Base-by-base conservation (phyloP, 345 rosid genomes). In the Eutrema heterophyllum region DNA sequence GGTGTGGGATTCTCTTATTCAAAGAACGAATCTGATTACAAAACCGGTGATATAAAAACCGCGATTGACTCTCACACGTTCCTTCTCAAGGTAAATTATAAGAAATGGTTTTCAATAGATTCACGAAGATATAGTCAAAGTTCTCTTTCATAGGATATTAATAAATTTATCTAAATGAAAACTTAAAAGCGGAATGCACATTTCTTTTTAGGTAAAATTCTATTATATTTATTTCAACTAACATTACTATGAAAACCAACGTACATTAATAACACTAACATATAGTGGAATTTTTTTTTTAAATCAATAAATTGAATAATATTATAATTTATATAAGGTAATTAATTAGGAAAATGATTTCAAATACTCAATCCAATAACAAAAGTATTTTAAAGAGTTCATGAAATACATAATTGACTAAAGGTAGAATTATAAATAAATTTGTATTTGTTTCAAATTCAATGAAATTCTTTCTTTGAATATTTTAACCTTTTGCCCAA, bases 1-100 rank as follows among this genome's bases (percentile, higher is more conserved):
- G 98, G 98, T 44, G 98, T 94, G 35, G 97, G 98, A 15, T 75
- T 87, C 44, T 94, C 97, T n/a, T 91, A 94, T 76, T 88, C 97
- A 12, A 73, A 86, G 29, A 84, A 85, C n/a, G 5, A 18, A 50
- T 81, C 83, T 7, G 98, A 89, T 77, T 94, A 91, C 64, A 18
- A 2, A 14, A 91, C 95, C 15, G 91, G 95, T 43, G 98, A 94
- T 74, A n/a, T 29, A 0, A 84, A 85, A 80, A 91, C 98, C 35
- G 94, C 96, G 4, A n/a, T 70, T 15, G 96, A 94, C 80, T 75
- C 98, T 2, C 96, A 94, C 58, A 44, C 78, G 27, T 94, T 94
- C 79, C 86, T 94, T 70, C 87, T 91, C 52, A 85, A 88, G 93
- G 98, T 94, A 67, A 60, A 16, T 32, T 12, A 46, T 46, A 15